Evolutionary conservation across 1,284 basidiomycete species (phyloP), one percentile per base, ranked within the genome.

Genomic region (Gomphus bonarii): DNA sequence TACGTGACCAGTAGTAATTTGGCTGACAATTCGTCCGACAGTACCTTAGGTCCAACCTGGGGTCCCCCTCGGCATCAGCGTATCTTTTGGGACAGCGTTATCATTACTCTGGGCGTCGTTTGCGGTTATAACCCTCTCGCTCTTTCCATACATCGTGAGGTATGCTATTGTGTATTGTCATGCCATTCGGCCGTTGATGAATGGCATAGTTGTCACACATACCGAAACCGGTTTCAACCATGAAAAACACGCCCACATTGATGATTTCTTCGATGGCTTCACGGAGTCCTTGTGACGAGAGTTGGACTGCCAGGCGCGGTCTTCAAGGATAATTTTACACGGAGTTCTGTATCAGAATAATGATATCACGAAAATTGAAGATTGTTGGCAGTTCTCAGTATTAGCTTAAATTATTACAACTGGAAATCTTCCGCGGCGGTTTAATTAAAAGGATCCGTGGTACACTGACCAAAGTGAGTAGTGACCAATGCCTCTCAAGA

Each of bases 111-210:
- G 86, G 86, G 82, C 82, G 3, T 78, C 84, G 5, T 87, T 85
- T 66, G 83, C 75, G 31, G 79, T 77, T 65, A 71, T 88, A 40
- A 68, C 80, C 43, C 73, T 75, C 35, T 86, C 86, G 1, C 72
- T 82, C 53, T 66, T 85, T 52, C 86, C 87, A 7, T 89, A 88
- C 65, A 77, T 87, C 75, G 76, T 88, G 63, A 87, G 80, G 72
- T 75, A 55, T 28, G 58, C 22, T 8, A 30, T 18, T 22, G 11
- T 28, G 11, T 25, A 40, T 36, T 9, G 18, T 11, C 48, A 28
- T 14, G 11, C 18, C 14, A 30, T 4, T 11, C 22, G 20, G 10
- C 10, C 20, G 11, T 44, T 44, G 42, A 44, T 20, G 18, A 44
- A 1, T 20, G 5, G 42, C 18, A 22, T 20, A 57, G 40, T 47